Evolutionary conservation across 2,329 filamentous ascomycete species (phyloP).

Genomic region (Aureobasidium lini): DNA sequence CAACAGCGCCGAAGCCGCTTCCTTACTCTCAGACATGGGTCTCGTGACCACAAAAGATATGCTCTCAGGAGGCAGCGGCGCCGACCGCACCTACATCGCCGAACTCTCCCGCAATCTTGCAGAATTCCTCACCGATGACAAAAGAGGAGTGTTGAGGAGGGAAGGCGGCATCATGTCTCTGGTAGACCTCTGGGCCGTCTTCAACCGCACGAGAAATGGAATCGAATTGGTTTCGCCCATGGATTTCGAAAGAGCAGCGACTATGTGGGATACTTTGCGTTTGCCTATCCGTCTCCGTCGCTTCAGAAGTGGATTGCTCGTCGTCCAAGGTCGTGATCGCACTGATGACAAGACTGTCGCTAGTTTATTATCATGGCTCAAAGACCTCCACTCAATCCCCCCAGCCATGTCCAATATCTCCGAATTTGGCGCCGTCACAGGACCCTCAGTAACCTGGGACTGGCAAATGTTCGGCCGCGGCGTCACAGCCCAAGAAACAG

Average conservation of each 20-base stretch:
- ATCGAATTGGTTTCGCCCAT: constrained; percentile 88
- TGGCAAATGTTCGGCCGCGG: constrained; percentile 72
- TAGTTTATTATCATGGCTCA: constrained; percentile 70
- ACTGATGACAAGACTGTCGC: constrained; percentile 86
- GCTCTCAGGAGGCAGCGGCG: constrained; percentile 57
- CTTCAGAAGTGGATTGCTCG: constrained; percentile 90
- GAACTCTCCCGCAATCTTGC: constrained; percentile 78
- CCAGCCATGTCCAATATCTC: constrained; percentile 43
- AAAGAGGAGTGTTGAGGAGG: constrained; percentile 65
- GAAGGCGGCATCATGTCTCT: constrained; percentile 84
- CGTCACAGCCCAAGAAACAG: constrained; percentile 81
- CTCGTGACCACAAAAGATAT: constrained; percentile 94
- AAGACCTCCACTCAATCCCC: constrained; percentile 51
- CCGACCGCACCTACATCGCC: constrained; percentile 80
- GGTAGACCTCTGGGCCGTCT: constrained; percentile 88
- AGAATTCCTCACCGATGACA: constrained; percentile 82
- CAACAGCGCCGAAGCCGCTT: constrained; percentile 57
- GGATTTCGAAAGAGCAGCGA: constrained; percentile 85
- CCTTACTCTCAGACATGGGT: constrained; percentile 72
- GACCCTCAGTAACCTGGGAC: constrained; percentile 52
- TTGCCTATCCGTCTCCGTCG: constrained; percentile 78
- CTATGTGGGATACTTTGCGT: constrained; percentile 78
- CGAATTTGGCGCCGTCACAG: constrained; percentile 13
- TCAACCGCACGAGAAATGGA: constrained; percentile 86
- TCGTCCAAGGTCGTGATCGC: constrained; percentile 80